Percentiles rank a stretch among this genome's conserved stretches.
Evolutionary conservation across 345 rosid species (phyloP).

Genomic region (thale cress (Arabidopsis thaliana)): TAIR10.1 NC_003070.9:26414001-26414500

Average conservation of each 20-base stretch:
- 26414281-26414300: conserved; percentile 27
- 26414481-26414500: conserved; percentile 46
- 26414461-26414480: conserved; percentile 31
- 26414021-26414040: not conserved
- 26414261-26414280: conserved; percentile 52
- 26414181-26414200: conserved; percentile 52
- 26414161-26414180: conserved; percentile 41
- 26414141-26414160: conserved; percentile 46
- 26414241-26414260: conserved; percentile 53
- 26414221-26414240: conserved; percentile 55
- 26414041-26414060: conserved; percentile 77
- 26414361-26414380: not conserved
- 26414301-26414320: not conserved
- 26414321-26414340: conserved; percentile 43
- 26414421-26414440: conserved; percentile 67
- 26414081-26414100: conserved; percentile 80
- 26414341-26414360: conserved; percentile 35
- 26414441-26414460: conserved; percentile 44
- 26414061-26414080: conserved; percentile 82
- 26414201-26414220: conserved; percentile 38
- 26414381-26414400: conserved; percentile 44
- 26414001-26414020: not conserved
- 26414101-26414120: conserved; percentile 84
- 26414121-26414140: conserved; percentile 81
- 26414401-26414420: conserved; percentile 68